A percentile compares a stretch with the other conserved stretches of the same genome.
Evolutionary conservation across 2,329 filamentous ascomycete genomes (phyloP).

Genomic region (Trichophyton mentagrophytes): DNA sequence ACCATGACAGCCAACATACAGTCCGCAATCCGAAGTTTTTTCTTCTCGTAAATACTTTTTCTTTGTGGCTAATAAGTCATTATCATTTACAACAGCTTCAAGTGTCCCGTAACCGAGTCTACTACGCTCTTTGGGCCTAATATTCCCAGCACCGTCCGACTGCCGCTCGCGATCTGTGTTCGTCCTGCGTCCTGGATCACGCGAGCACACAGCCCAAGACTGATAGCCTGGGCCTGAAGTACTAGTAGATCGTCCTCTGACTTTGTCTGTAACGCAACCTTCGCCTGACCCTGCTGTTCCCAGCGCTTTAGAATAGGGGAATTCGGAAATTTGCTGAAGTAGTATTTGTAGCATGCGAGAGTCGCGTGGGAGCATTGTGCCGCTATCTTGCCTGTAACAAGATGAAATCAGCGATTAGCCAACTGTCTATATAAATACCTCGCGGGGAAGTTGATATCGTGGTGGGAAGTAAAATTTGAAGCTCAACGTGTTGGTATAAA

Average conservation of each 20-base stretch:
- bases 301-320: slow-evolving; percentile 61
- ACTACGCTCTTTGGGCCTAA: slow-evolving; percentile 69
- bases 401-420: neutral
- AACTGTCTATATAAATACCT: neutral
- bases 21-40: neutral
- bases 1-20: slow-evolving; percentile 68
- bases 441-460: neutral
- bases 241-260: slow-evolving; percentile 67
- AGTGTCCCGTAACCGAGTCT: slow-evolving; percentile 68
- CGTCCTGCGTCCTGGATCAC: slow-evolving; percentile 91
- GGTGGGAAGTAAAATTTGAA: neutral
- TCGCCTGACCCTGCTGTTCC: slow-evolving; percentile 78
- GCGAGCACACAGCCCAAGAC: slow-evolving; percentile 72
- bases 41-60: too few species aligned
- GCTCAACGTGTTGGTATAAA: neutral
- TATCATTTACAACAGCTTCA: slow-evolving; percentile 60
- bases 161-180: slow-evolving; percentile 90
- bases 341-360: slow-evolving; percentile 87
- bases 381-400: slow-evolving; percentile 77
- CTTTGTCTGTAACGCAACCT: slow-evolving; percentile 84
- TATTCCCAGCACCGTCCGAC: slow-evolving; percentile 79
- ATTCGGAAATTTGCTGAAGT: slow-evolving; percentile 44
- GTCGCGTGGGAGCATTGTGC: slow-evolving; percentile 95
- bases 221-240: slow-evolving; percentile 66
- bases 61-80: neutral